A percentile compares a stretch with the other conserved stretches of the same genome.
phyloP scores from a whole-genome alignment of 2,329 filamentous ascomycete genomes.

The Cercospora zeina region DNA sequence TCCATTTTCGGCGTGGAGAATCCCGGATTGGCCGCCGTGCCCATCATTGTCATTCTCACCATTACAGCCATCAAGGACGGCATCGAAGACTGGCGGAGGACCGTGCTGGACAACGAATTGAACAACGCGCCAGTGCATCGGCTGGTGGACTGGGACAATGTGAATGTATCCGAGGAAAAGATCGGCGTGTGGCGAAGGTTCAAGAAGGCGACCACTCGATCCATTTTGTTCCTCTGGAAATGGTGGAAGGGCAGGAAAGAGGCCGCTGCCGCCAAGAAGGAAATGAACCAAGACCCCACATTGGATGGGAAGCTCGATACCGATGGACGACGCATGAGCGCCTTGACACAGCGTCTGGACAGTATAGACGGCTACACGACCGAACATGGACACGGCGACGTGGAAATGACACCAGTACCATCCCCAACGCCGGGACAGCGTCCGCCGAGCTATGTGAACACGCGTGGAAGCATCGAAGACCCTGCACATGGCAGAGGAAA shows the following conservation, averaged over 20 bases:
- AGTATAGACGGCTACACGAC: constrained; percentile 41
- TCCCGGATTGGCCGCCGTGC: constrained; percentile 84
- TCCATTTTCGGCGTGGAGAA: constrained; percentile 92
- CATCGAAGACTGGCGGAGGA: constrained; percentile 92
- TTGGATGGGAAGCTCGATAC: constrained; percentile 52
- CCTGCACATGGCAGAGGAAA: constrained; percentile 23
- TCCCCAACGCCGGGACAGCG: constrained; percentile 67
- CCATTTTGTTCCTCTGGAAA: constrained; percentile 58
- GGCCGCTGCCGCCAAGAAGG: constrained; percentile 44
- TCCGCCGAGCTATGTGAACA: constrained; percentile 32
- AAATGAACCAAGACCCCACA: constrained; percentile 50
- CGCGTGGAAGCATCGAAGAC: constrained; percentile 10
- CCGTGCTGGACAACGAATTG: constrained; percentile 84
- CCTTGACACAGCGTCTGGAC: constrained; percentile 51
- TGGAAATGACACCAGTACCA: constrained; percentile 93
- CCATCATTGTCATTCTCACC: constrained; percentile 85
- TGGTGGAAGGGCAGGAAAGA: constrained; percentile 47
- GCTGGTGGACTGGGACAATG: constrained; percentile 83
- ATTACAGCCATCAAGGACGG: constrained; percentile 93
- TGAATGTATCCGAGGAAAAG: constrained; percentile 86
- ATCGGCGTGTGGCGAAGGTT: constrained; percentile 81
- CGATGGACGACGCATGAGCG: constrained; percentile 52
- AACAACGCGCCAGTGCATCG: constrained; percentile 96
- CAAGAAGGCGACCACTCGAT: constrained; percentile 81
- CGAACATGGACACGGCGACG: constrained; percentile 60